Evolutionary conservation across 2,329 filamentous ascomycete genomes (phyloP).

Genomic region (Chrysoporthe cubensis): DNA sequence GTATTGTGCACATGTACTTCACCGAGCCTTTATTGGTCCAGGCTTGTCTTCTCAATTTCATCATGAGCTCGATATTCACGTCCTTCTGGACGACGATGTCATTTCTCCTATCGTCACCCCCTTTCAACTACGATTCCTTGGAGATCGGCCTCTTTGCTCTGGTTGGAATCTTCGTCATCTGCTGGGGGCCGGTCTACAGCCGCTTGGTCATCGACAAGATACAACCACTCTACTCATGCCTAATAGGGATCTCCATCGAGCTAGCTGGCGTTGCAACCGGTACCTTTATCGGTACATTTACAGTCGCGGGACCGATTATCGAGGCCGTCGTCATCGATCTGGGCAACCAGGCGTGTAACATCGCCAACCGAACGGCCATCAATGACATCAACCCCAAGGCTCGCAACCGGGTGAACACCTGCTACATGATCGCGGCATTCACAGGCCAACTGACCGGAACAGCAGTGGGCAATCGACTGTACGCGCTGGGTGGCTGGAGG

Average conservation of each 20-base stretch:
- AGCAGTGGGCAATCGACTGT: slow-evolving; percentile 32
- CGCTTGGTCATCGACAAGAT: slow-evolving; percentile 71
- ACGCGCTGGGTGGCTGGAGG: slow-evolving; percentile 51
- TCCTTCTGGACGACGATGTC: slow-evolving; percentile 70
- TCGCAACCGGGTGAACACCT: slow-evolving; percentile 77
- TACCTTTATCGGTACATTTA: slow-evolving; percentile 68
- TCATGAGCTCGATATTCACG: slow-evolving; percentile 56
- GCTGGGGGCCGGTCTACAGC: slow-evolving; percentile 70
- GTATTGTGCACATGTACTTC: slow-evolving; percentile 66
- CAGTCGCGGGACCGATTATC: slow-evolving; percentile 72
- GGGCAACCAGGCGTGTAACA: slow-evolving; percentile 73
- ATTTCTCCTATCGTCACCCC: slow-evolving; percentile 72
- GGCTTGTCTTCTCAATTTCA: slow-evolving; percentile 68
- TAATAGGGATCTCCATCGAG: slow-evolving; percentile 63
- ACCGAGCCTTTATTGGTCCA: slow-evolving; percentile 72
- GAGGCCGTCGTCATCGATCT: slow-evolving; percentile 74
- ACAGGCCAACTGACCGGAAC: slow-evolving; percentile 73
- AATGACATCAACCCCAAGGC: slow-evolving; percentile 73
- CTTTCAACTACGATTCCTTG: slow-evolving; percentile 69
- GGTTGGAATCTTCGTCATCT: slow-evolving; percentile 73
- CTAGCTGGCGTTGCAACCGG: slow-evolving; percentile 68
- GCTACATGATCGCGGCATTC: slow-evolving; percentile 79
- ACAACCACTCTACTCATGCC: slow-evolving; percentile 68
- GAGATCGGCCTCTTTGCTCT: slow-evolving; percentile 79
- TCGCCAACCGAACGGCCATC: slow-evolving; percentile 72